These are phyloP conservation scores for Boletus pseudo-olivaceus DNA, from an alignment of 768 basidiomycete species.

Conservation along the genomic window DNA sequence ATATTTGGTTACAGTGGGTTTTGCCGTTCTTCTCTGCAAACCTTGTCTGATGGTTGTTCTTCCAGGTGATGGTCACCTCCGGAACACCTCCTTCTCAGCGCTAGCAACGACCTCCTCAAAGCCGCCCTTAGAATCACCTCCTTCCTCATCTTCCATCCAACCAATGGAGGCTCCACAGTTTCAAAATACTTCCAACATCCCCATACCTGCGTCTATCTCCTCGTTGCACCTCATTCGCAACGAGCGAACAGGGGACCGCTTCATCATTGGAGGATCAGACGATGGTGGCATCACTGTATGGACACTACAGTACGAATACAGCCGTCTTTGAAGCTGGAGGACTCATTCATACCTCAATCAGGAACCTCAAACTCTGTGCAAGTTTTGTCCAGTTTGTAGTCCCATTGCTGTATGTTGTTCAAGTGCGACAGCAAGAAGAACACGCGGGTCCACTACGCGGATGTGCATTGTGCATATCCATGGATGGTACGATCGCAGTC, in stretches of 20 bases:
- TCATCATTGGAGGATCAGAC: constrained; percentile 70
- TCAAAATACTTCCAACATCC: constrained; percentile 40
- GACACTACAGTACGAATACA: constrained; percentile 52
- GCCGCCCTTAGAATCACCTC: neutral
- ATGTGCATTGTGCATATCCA: constrained; percentile 67
- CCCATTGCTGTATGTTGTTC: constrained; percentile 57
- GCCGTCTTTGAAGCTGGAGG: neutral
- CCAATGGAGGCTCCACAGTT: constrained; percentile 15
- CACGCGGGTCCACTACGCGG: constrained; percentile 56
- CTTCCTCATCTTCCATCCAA: constrained; percentile 1
- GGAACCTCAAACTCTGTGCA: constrained; percentile 62
- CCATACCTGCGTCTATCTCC: constrained; percentile 45
- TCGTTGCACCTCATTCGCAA: constrained; percentile 56
- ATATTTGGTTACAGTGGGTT: constrained; percentile 63
- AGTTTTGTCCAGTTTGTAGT: constrained; percentile 72
- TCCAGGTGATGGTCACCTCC: constrained; percentile 52
- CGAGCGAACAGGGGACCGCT: constrained; percentile 53
- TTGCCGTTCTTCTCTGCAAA: neutral
- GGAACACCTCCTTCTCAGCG: constrained; percentile 43
- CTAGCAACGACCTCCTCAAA: constrained; percentile 19
- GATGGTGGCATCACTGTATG: constrained; percentile 79
- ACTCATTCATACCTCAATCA: constrained; percentile 25
- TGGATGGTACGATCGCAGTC: constrained; percentile 82
- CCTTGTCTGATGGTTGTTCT: neutral
- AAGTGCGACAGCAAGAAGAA: constrained; percentile 45